Evolutionary conservation across 495 filamentous ascomycete species (phyloP).

Genomic region (Xeromyces bisporus): DNA sequence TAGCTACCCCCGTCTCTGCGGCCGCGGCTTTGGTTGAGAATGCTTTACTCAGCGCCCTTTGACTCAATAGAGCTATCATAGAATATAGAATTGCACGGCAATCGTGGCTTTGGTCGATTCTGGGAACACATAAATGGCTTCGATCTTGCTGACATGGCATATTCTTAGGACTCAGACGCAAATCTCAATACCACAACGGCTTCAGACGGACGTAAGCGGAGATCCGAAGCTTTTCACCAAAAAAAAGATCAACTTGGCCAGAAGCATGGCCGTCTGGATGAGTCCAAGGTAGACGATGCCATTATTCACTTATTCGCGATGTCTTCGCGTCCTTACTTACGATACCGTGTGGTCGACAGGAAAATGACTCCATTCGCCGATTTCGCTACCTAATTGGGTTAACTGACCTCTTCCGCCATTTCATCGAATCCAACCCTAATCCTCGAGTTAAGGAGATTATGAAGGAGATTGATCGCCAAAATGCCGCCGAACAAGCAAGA

Average conservation of each 20-base stretch:
- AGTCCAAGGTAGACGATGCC: conserved; percentile 56
- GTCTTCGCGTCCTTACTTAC: neutral
- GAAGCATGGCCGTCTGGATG: conserved; percentile 78
- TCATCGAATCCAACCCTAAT: conserved; percentile 94
- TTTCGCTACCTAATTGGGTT: conserved; percentile 92
- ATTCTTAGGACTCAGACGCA: conserved; percentile 61
- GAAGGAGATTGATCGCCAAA: conserved; percentile 80
- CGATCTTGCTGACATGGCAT: conserved; percentile 2
- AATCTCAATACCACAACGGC: conserved; percentile 75
- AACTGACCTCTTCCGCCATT: conserved; percentile 96
- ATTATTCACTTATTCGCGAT: neutral
- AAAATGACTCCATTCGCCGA: conserved; percentile 86
- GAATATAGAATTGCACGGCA: conserved; percentile 69
- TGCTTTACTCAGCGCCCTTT: neutral
- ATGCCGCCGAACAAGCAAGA: conserved; percentile 53
- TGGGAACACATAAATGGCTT: conserved; percentile 1
- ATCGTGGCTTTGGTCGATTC: conserved; percentile 3
- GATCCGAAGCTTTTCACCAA: conserved; percentile 69
- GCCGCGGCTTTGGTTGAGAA: neutral
- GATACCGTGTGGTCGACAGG: conserved; percentile 31
- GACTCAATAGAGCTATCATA: conserved; percentile 50
- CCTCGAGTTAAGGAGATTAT: conserved; percentile 83
- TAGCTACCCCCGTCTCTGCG: no score
- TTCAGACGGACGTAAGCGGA: conserved; percentile 64
- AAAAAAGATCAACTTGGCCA: conserved; percentile 84